Evolutionary conservation across 176 grass and related monocot species (phyloP).

Genomic region (Phoenix dactylifera): DNA sequence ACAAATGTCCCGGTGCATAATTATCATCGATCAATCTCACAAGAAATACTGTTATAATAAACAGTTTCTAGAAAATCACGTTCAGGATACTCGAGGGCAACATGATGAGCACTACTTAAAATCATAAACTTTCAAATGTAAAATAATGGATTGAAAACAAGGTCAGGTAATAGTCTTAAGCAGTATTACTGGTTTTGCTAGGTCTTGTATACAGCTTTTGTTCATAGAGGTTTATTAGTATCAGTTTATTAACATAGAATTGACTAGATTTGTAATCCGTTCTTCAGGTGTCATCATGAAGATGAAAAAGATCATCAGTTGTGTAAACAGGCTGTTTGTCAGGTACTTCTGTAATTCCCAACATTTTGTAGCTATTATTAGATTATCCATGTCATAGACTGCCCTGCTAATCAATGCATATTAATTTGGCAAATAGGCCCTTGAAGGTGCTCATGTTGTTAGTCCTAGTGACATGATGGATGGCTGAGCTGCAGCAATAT

Average conservation of each 20-base stretch:
- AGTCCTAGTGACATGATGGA: slow-evolving; percentile 99
- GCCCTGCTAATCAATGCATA: background rate
- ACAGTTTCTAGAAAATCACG: too few species aligned
- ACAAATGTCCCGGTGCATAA: too few species aligned
- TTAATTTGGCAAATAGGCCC: slow-evolving; percentile 42
- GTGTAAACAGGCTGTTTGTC: slow-evolving; percentile 96
- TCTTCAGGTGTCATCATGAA: slow-evolving; percentile 83
- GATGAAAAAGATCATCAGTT: slow-evolving; percentile 95
- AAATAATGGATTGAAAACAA: too few species aligned
- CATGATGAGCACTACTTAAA: too few species aligned
- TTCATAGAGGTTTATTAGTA: too few species aligned
- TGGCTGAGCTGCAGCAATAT: slow-evolving; percentile 73
- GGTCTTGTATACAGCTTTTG: too few species aligned
- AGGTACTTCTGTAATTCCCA: slow-evolving; percentile 29
- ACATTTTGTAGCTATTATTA: slow-evolving; percentile 7
- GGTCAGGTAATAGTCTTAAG: too few species aligned
- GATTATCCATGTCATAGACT: background rate
- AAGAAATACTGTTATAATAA: too few species aligned
- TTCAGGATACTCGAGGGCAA: too few species aligned
- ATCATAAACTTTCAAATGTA: too few species aligned
- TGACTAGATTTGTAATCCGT: background rate
- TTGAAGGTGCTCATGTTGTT: slow-evolving; percentile 84
- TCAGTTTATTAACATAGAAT: background rate
- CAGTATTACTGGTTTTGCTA: too few species aligned
- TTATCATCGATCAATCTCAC: too few species aligned